phyloP scores from a whole-genome alignment of 2,329 filamentous ascomycete genomes.

The Ustilaginoidea virens region DNA sequence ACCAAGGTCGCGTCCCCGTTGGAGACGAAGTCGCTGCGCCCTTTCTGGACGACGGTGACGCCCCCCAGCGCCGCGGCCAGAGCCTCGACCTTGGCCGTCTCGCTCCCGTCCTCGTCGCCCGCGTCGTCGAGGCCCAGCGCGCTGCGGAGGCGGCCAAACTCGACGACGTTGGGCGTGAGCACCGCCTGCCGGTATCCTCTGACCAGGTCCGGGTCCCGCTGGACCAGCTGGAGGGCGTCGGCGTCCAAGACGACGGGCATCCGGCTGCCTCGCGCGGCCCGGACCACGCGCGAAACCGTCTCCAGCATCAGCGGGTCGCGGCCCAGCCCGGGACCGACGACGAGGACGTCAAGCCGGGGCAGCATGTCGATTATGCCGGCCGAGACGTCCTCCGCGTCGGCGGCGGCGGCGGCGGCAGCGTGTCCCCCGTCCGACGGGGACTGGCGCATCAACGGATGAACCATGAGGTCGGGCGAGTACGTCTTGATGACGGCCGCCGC shows the following conservation, averaged over 20 bases:
- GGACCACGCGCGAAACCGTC: slow-evolving; percentile 64
- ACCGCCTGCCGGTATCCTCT: slow-evolving; percentile 72
- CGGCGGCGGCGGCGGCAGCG: slow-evolving; percentile 25
- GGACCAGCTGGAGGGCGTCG: slow-evolving; percentile 69
- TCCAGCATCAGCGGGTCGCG: slow-evolving; percentile 82
- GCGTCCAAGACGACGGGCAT: slow-evolving; percentile 85
- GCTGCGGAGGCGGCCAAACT: slow-evolving; percentile 73
- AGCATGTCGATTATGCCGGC: slow-evolving; percentile 64
- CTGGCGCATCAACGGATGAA: slow-evolving; percentile 88
- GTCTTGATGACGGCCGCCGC: slow-evolving; percentile 87
- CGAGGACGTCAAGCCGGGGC: slow-evolving; percentile 74
- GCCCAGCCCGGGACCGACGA: slow-evolving; percentile 83
- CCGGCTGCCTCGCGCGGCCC: slow-evolving; percentile 53
- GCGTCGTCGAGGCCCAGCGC: slow-evolving; percentile 50
- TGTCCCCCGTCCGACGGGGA: too few relatives aligned
- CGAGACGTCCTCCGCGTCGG: slow-evolving; percentile 44
- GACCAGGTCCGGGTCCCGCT: slow-evolving; percentile 60
- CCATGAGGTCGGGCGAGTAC: slow-evolving; percentile 97
- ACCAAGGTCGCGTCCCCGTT: slow-evolving; percentile 63
- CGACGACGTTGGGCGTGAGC: slow-evolving; percentile 86
- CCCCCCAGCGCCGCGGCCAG: slow-evolving; percentile 67
- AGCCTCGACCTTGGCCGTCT: slow-evolving; percentile 39
- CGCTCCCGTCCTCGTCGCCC: slow-evolving; percentile 11
- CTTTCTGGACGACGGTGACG: slow-evolving; percentile 87
- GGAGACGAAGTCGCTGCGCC: slow-evolving; percentile 64